Evolutionary conservation across 768 basidiomycete species (phyloP).

Genomic region (Mycena indigotica): DNA sequence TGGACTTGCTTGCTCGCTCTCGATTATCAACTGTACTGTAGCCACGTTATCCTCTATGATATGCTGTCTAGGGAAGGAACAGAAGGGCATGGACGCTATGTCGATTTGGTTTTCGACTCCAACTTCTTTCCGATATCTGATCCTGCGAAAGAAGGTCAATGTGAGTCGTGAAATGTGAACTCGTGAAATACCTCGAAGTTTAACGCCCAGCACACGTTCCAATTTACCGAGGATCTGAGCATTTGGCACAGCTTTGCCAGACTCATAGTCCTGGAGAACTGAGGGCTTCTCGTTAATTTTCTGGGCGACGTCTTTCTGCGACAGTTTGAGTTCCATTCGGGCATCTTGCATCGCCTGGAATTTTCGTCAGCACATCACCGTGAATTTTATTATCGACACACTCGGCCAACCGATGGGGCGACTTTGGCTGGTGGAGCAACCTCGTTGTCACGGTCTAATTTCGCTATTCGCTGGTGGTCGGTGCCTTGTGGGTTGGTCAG

Average conservation of each 20-base stretch:
- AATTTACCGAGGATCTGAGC: constrained; percentile 86
- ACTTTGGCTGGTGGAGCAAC: constrained; percentile 91
- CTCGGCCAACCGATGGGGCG: constrained; percentile 69
- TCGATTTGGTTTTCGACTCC: constrained; percentile 57
- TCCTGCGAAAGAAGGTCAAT: constrained; percentile 44
- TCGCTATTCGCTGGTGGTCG: constrained; percentile 92
- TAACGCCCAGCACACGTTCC: constrained; percentile 82
- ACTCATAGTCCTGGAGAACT: constrained; percentile 86
- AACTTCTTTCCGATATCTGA: constrained; percentile 85
- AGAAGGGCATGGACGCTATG: background rate
- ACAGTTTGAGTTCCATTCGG: constrained; percentile 74
- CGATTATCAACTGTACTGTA: no score
- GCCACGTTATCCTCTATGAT: background rate
- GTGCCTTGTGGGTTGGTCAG: constrained; percentile 54
- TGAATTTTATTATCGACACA: constrained; percentile 34
- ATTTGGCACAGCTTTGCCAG: constrained; percentile 84
- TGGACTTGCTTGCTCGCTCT: no score
- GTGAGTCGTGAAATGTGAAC: constrained; percentile 9
- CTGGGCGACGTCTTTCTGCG: constrained; percentile 91
- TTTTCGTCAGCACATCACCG: constrained; percentile 10
- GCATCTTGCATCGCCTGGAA: constrained; percentile 77
- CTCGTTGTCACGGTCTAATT: constrained; percentile 93
- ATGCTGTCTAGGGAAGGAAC: background rate
- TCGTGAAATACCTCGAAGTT: constrained; percentile 71
- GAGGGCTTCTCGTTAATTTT: constrained; percentile 94